Conservation (phyloP, 1,284 basidiomycete genomes). For the Ganoderma boninense region DNA sequence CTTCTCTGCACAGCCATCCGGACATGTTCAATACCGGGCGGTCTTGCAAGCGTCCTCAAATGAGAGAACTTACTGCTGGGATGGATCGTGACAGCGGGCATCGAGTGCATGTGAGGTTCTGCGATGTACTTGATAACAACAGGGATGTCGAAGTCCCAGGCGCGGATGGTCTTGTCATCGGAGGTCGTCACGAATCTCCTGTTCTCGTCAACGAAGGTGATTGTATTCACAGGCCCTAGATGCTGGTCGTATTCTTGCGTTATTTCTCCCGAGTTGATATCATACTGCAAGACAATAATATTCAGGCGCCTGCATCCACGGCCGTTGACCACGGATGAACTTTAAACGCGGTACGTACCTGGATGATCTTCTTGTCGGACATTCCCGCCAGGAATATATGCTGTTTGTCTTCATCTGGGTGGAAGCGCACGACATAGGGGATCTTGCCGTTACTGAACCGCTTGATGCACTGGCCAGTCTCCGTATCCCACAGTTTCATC, state of each 20-base stretch:
- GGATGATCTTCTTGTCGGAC: conserved; percentile 99
- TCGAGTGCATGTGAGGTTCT: conserved; percentile 99
- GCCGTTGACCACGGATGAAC: background rate
- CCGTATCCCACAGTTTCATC: conserved; percentile 99
- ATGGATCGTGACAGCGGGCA: conserved; percentile 96
- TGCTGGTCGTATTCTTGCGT: conserved; percentile 99
- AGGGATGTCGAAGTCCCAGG: conserved; percentile 98
- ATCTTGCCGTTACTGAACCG: conserved; percentile 98
- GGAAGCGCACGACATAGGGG: conserved; percentile 93
- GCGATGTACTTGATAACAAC: conserved; percentile 99
- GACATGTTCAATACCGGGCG: conserved; percentile 18
- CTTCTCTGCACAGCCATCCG: conserved; percentile 68
- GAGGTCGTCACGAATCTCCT: conserved; percentile 97
- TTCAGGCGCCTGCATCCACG: conserved; percentile 5
- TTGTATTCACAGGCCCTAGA: conserved; percentile 96
- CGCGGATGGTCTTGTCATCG: conserved; percentile 99
- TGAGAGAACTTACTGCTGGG: conserved; percentile 80
- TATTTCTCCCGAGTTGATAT: conserved; percentile 92
- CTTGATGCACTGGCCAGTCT: conserved; percentile 96
- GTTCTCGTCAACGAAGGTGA: conserved; percentile 98
- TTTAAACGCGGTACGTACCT: conserved; percentile 58
- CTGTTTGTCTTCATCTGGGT: conserved; percentile 96
- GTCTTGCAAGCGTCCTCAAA: conserved; percentile 8
- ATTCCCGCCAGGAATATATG: conserved; percentile 97
- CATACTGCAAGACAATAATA: conserved; percentile 69